A percentile compares a stretch with the other conserved stretches of the same genome.
phyloP scores from a whole-genome alignment of 176 grass and related monocot genomes.

The Triticum urartu region DNA sequence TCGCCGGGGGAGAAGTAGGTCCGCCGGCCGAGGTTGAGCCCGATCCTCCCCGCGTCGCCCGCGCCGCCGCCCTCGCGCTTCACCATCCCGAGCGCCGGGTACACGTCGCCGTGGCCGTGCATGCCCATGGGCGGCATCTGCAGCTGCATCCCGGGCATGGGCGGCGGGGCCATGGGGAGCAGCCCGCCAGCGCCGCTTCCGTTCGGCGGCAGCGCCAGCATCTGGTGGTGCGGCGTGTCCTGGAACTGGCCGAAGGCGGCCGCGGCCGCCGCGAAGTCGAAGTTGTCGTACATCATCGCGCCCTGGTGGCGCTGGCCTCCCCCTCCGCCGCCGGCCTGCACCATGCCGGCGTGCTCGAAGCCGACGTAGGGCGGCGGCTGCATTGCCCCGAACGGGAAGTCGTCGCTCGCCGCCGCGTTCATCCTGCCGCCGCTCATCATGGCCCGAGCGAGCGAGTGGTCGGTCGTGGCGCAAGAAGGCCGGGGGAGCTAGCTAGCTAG shows the following conservation, averaged over 20 bases:
- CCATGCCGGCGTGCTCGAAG: conserved; percentile 36
- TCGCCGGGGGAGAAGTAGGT: conserved; percentile 82
- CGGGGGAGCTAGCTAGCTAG: too few species aligned
- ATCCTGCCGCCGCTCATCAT: conserved; percentile 50
- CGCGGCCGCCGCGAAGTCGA: conserved; percentile 37
- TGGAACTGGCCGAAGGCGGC: conserved; percentile 44
- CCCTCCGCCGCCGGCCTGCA: neutral
- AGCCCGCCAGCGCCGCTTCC: neutral
- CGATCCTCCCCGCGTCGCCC: conserved; percentile 41
- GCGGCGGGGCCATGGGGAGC: conserved; percentile 23
- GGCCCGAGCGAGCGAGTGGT: neutral
- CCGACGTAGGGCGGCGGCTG: conserved; percentile 34
- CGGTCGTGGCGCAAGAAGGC: neutral
- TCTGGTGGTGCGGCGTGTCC: conserved; percentile 27
- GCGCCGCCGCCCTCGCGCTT: conserved; percentile 57
- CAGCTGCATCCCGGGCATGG: conserved; percentile 38
- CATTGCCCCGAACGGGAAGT: conserved; percentile 47
- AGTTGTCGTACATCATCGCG: conserved; percentile 29
- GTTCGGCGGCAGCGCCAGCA: conserved; percentile 29
- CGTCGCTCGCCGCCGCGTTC: conserved; percentile 30
- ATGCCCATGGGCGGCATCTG: conserved; percentile 27
- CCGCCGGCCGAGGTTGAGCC: conserved; percentile 78
- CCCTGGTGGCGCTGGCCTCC: conserved; percentile 10
- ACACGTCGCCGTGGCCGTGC: conserved; percentile 25
- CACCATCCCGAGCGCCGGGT: conserved; percentile 55